Evolutionary conservation across 495 filamentous ascomycete species (phyloP), one percentile per base, ranked within the genome.

Genomic region (Trichoderma virens): DNA sequence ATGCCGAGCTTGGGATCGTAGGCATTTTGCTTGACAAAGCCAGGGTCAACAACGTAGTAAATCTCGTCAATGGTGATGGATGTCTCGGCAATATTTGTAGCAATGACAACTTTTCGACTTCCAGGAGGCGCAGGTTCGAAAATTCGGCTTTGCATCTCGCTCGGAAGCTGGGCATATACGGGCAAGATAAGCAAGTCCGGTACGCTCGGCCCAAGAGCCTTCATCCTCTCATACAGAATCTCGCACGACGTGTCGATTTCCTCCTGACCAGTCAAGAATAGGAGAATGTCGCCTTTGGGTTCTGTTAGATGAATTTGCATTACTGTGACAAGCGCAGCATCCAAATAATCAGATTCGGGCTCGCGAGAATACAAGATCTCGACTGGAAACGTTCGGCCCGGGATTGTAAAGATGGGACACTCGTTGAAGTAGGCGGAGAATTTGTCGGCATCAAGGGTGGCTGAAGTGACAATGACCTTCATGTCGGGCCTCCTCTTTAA

Each of bases 231-330:
- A 72, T 86, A 93, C 16, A 99, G 71, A 62, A 98, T 88, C 76
- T 98, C 94, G 70, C 91, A 96, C 32, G 87, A 85, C 0, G 92
- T 97, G 68, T 99, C 95, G 67, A 99, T 99, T 79, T 99, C 94
- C 77, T 98, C 94, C 71, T 96, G 92, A 14, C 94, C 94, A 0
- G 94, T 99, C 68, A 99, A 80, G 78, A 99, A 99, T 18, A 99
- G 77, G 16, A 99, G 79, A 64, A 99, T 97, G 73, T 98, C 95
- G 71, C 94, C 94, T 25, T 83, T 80, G 0, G 91, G 89, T 67
- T 99, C 95, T 18, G 86, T 91, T 32, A 99, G 79, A 75, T 99
- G 94, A 65, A 99, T 97, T 69, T 97, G 92, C 92, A 99, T 97
- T 34, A 97, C 93, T 0, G 95, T 97, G 47, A 91, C 88, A 18